Percentiles rank a stretch among this genome's conserved stretches.
Evolutionary conservation across 768 basidiomycete genomes (phyloP).

Genomic region (Cyclocybe cylindracea): DNA sequence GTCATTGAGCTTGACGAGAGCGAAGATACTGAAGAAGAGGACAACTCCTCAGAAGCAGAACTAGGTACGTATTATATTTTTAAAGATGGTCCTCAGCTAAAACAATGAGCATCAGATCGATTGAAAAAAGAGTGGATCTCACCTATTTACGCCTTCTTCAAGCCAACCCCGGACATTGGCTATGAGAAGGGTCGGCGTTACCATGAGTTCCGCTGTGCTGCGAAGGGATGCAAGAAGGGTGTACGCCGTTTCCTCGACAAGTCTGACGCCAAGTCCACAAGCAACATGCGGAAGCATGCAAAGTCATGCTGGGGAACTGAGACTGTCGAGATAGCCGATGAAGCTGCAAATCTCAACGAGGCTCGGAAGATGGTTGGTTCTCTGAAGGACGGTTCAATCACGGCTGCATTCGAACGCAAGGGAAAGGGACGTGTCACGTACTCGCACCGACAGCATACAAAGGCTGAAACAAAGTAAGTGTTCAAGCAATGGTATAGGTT

Average conservation of each 20-base stretch:
- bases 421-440: slow-evolving; percentile 30
- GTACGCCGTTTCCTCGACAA: slow-evolving; percentile 9
- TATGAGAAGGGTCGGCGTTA: slow-evolving; percentile 2
- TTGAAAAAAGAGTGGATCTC: slow-evolving; percentile 11
- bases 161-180: slow-evolving; percentile 9
- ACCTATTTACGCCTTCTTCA: slow-evolving; percentile 16
- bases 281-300: slow-evolving; percentile 27
- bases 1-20: too few relatives aligned
- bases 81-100: too few relatives aligned
- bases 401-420: slow-evolving; percentile 26
- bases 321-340: slow-evolving; percentile 14
- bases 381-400: slow-evolving; percentile 22
- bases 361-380: slow-evolving; percentile 3
- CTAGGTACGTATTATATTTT: too few relatives aligned
- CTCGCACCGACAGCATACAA: slow-evolving; percentile 23
- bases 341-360: slow-evolving; percentile 2
- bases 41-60: too few relatives aligned
- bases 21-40: too few relatives aligned
- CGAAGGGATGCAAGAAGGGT: not conserved
- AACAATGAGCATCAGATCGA: too few relatives aligned
- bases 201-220: slow-evolving; percentile 13
- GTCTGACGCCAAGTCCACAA: slow-evolving; percentile 10
- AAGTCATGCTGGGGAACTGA: slow-evolving; percentile 29
- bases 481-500: too few relatives aligned
- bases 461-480: slow-evolving; percentile 19